Evolutionary conservation across 805 yeast species (phyloP).

Genomic region (Ogataea saltuana): DNA sequence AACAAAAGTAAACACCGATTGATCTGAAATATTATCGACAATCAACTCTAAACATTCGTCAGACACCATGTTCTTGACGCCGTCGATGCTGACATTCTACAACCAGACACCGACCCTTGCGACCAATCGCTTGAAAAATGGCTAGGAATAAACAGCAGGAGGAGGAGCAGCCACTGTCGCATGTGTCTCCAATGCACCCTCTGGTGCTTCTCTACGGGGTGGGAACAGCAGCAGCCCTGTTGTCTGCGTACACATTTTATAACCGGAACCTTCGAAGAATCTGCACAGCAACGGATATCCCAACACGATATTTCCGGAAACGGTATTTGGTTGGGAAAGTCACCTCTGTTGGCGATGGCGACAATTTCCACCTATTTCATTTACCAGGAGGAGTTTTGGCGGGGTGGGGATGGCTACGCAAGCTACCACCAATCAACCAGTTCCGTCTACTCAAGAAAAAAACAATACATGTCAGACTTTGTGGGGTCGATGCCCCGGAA

Average conservation of each 20-base stretch:
- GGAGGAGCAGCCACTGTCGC: constrained; percentile 1
- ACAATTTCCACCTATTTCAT: constrained; percentile 88
- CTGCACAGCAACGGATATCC: constrained; percentile 51
- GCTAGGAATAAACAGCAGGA: not conserved
- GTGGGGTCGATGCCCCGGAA: constrained; percentile 98
- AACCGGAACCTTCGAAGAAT: constrained; percentile 49
- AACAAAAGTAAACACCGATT: constrained; percentile 1
- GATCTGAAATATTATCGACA: constrained; percentile 8
- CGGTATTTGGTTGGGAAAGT: constrained; percentile 67
- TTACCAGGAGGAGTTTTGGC: constrained; percentile 85
- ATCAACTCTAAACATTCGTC: too few species aligned
- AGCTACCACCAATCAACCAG: constrained; percentile 55
- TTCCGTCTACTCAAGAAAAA: constrained; percentile 51
- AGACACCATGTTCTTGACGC: too few species aligned
- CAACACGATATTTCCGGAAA: constrained; percentile 43
- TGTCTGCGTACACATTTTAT: constrained; percentile 48
- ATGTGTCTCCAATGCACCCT: constrained; percentile 31
- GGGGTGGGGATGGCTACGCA: constrained; percentile 94
- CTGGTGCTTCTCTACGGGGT: constrained; percentile 32
- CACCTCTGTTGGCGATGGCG: constrained; percentile 93
- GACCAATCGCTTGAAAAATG: too few species aligned
- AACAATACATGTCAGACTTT: constrained; percentile 78
- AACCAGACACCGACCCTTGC: too few species aligned
- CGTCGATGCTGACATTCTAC: too few species aligned
- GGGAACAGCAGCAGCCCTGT: constrained; percentile 34